Conservation (phyloP, 2,329 filamentous ascomycete genomes). For the Lasiodiplodia theobromae region DNA sequence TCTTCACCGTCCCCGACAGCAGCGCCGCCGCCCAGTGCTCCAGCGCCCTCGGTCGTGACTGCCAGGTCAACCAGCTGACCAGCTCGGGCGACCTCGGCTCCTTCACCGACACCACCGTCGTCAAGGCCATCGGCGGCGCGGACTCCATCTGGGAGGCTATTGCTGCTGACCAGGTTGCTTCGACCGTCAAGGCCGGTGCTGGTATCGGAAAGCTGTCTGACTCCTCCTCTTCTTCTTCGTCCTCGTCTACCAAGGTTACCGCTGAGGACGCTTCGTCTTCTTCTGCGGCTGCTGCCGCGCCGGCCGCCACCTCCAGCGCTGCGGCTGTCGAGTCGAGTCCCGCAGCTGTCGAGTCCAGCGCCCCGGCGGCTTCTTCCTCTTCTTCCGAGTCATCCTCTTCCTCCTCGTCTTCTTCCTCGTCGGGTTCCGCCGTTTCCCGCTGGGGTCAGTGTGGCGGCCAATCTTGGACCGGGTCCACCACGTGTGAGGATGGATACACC, state of each 20-base stretch:
- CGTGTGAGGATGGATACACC: not conserved
- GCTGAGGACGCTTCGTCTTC: not conserved
- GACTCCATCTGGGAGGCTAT: constrained; percentile 11
- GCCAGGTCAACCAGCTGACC: constrained; percentile 26
- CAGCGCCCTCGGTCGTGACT: constrained; percentile 20
- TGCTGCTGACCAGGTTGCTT: not conserved
- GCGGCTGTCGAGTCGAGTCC: not conserved
- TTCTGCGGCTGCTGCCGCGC: not conserved
- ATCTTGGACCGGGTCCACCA: not conserved
- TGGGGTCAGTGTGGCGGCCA: constrained; percentile 5
- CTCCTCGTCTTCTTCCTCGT: not conserved
- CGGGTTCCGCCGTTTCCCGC: not conserved
- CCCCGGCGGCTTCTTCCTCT: not conserved
- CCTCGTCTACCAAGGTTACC: not conserved
- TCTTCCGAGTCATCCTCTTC: not conserved
- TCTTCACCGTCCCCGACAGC: constrained; percentile 38
- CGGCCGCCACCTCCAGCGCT: not conserved
- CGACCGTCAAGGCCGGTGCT: constrained; percentile 8
- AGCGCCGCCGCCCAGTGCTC: constrained; percentile 5
- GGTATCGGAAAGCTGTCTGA: constrained; percentile 22
- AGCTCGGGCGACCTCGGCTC: constrained; percentile 27
- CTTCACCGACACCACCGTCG: constrained; percentile 17
- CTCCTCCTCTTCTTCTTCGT: not conserved
- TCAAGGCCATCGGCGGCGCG: not conserved
- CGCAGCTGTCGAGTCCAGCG: not conserved